Base-by-base conservation (phyloP, 768 basidiomycete genomes). In the Sporobolomyces phaffii region DNA sequence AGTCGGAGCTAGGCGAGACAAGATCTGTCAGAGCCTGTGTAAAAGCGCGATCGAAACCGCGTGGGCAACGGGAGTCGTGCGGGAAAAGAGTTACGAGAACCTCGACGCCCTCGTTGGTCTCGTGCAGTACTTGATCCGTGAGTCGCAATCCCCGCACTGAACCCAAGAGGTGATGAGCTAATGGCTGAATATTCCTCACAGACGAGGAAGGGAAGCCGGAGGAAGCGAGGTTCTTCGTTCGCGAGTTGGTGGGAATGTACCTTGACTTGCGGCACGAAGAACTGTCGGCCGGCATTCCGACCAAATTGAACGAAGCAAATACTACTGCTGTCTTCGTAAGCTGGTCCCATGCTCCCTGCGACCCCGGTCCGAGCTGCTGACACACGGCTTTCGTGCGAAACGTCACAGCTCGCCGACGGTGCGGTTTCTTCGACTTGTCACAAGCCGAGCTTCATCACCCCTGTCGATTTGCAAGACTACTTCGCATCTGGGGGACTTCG, bases 371-470 rank as follows among this genome's bases (percentile, higher is more conserved):
- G 36, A 2, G 2, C 33, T 29, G 5, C 28, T 24, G n/a, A n/a
- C n/a, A n/a, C n/a, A n/a, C n/a, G n/a, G n/a, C n/a, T n/a, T n/a
- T n/a, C n/a, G n/a, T n/a, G n/a, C n/a, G n/a, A n/a, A n/a, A n/a
- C n/a, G n/a, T n/a, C n/a, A 1, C 49, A 70, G 69, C 50, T 68
- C n/a, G 49, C 60, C 29, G 66, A 68, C 24, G 56, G 54, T 2
- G 28, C 44, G 17, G 17, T 33, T n/a, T 48, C 66, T 2, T 50
- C 48, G n/a, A 51, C 44, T 2, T 33, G 29, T 14, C 7, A 45
- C 34, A 52, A 51, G 20, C 61, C 56, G 3, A 59, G 44, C 13
- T n/a, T 63, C 61, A 68, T 68, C 44, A 47, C 61, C 0, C 43
- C 66, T 3, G 3, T 22, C 41, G 61, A 62, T 14, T 29, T 68